phyloP scores from a whole-genome alignment of 768 basidiomycete genomes.

The Tubosaeta sp. region DNA sequence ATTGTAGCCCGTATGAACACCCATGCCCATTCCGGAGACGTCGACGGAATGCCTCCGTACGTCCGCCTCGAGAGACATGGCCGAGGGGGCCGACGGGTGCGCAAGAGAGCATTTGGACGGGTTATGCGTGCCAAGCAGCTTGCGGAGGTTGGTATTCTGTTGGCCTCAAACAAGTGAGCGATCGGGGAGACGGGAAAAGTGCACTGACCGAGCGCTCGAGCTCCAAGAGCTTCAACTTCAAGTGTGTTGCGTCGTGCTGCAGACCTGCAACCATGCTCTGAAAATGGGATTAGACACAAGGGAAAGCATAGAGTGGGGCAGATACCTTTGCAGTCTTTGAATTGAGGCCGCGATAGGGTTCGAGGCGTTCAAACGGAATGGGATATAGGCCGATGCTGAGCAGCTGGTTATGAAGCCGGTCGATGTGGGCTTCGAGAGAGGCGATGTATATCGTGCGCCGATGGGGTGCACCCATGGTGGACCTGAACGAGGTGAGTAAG shows the following conservation, averaged over 20 bases:
- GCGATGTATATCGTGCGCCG: conserved; percentile 68
- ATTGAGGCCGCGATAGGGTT: conserved; percentile 66
- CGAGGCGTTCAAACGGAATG: conserved; percentile 51
- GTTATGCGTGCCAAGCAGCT: conserved; percentile 27
- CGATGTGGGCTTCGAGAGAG: conserved; percentile 70
- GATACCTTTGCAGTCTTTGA: conserved; percentile 70
- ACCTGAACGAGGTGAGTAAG: conserved; percentile 32
- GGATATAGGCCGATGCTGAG: conserved; percentile 51
- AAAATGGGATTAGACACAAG: not conserved
- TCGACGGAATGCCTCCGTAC: conserved; percentile 33
- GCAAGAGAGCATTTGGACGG: conserved; percentile 13
- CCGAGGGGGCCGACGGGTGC: conserved; percentile 24
- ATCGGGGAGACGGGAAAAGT: not conserved
- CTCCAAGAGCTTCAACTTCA: conserved; percentile 62
- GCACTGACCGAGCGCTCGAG: conserved; percentile 56
- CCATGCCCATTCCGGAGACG: conserved; percentile 29
- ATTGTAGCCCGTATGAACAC: conserved; percentile 15
- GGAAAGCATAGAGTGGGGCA: not conserved
- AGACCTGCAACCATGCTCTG: conserved; percentile 74
- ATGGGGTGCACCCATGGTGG: conserved; percentile 62
- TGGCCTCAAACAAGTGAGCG: not conserved
- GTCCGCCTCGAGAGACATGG: conserved; percentile 29
- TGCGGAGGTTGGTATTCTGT: conserved; percentile 31
- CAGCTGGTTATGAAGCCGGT: conserved; percentile 59
- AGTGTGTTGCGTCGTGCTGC: conserved; percentile 57